A percentile compares a stretch with the other conserved stretches of the same genome.
phyloP scores from a whole-genome alignment of 768 basidiomycete genomes.

The Serendipita sp. region DNA sequence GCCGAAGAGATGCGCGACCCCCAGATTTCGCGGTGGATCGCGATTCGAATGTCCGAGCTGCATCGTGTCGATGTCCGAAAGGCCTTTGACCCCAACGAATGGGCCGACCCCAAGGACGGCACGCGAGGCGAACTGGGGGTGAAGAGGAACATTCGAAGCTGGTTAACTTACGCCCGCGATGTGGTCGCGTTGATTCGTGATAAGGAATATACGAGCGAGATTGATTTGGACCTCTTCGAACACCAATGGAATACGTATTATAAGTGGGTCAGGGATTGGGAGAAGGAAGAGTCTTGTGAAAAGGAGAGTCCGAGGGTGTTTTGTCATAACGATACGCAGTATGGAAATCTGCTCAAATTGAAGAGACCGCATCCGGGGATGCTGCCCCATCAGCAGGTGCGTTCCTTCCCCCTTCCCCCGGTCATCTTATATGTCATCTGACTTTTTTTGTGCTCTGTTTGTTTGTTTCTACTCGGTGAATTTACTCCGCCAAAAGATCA shows the following conservation, averaged over 20 bases:
- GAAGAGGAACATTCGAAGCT: slow-evolving; percentile 49
- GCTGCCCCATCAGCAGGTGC: slow-evolving; percentile 65
- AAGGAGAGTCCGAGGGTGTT: slow-evolving; percentile 50
- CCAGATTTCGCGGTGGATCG: slow-evolving; percentile 68
- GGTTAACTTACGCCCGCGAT: slow-evolving; percentile 55
- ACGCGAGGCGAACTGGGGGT: slow-evolving; percentile 35
- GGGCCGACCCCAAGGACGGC: slow-evolving; percentile 27
- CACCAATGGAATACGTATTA: slow-evolving; percentile 53
- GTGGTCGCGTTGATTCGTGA: slow-evolving; percentile 53
- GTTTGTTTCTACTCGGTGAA: too few relatives aligned
- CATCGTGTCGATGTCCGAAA: slow-evolving; percentile 75
- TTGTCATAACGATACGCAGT: slow-evolving; percentile 92
- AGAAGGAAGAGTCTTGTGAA: slow-evolving; percentile 34
- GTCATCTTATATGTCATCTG: too few relatives aligned
- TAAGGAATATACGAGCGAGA: slow-evolving; percentile 28
- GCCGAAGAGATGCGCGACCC: slow-evolving; percentile 65
- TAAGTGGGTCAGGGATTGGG: slow-evolving; percentile 48
- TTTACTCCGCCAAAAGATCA: slow-evolving; percentile 36
- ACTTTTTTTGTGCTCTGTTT: too few relatives aligned
- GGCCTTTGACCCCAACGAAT: slow-evolving; percentile 21
- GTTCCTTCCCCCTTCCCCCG: slow-evolving; percentile 13
- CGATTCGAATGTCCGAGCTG: slow-evolving; percentile 88
- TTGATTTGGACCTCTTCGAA: slow-evolving; percentile 52
- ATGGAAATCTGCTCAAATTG: slow-evolving; percentile 77
- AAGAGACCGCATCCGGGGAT: slow-evolving; percentile 36